Evolutionary conservation across 2,329 filamentous ascomycete genomes (phyloP).

Genomic region (Zymoseptoria tritici): DNA sequence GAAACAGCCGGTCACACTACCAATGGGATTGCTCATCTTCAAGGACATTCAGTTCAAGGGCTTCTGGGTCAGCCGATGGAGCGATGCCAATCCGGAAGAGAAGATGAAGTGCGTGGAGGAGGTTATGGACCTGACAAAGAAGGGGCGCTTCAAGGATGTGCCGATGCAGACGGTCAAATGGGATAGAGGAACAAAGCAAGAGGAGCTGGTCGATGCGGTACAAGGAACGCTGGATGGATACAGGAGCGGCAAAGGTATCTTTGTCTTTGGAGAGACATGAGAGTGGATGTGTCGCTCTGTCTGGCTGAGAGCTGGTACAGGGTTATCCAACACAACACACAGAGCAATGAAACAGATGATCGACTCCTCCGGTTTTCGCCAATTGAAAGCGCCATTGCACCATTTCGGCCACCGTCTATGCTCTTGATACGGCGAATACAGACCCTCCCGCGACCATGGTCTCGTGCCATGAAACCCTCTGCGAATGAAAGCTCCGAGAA

Average conservation of each 20-base stretch:
- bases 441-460: too few species aligned
- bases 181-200: conserved; percentile 70
- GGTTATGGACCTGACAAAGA: conserved; percentile 66
- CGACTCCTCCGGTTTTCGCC: too few species aligned
- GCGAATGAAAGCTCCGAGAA: too few species aligned
- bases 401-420: too few species aligned
- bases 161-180: conserved; percentile 78
- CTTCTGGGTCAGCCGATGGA: conserved; percentile 94
- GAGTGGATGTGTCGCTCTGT: too few species aligned
- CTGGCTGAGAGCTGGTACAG: too few species aligned
- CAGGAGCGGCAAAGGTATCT: conserved; percentile 80
- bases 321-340: too few species aligned
- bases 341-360: too few species aligned
- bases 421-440: too few species aligned
- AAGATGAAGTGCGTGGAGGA: conserved; percentile 79
- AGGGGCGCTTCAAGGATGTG: conserved; percentile 72
- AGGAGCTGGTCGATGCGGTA: conserved; percentile 63
- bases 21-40: conserved; percentile 84
- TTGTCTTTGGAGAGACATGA: conserved; percentile 61
- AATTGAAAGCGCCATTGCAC: too few species aligned
- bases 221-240: conserved; percentile 79
- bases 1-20: conserved; percentile 72
- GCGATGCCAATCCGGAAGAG: conserved; percentile 61
- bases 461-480: too few species aligned
- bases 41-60: conserved; percentile 82